Evolutionary conservation across 192 early-diverging fungal genomes (phyloP).

Genomic region (Coemansia sp.): DNA sequence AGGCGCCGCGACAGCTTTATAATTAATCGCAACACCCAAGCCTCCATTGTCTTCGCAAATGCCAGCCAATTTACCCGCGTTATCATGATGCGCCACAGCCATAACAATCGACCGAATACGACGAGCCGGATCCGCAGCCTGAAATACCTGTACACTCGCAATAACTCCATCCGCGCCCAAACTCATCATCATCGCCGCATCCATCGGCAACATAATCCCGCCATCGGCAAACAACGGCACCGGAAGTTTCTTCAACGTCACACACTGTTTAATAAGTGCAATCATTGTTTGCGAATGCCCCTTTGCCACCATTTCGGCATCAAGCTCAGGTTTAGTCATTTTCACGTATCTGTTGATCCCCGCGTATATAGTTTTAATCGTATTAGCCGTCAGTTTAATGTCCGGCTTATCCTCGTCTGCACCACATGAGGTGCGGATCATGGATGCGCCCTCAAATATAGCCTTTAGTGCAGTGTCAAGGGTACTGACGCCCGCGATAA

Average conservation of each 20-base stretch:
- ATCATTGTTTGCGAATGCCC: no score
- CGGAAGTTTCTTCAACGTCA: constrained; percentile 61
- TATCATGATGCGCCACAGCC: constrained; percentile 60
- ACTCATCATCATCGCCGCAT: constrained; percentile 96
- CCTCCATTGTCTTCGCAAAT: background rate
- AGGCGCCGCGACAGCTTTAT: no score
- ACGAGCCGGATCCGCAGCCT: constrained; percentile 78
- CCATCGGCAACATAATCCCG: constrained; percentile 91
- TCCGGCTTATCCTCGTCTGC: background rate
- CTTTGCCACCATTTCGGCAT: no score
- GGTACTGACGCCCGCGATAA: background rate
- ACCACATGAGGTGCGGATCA: background rate
- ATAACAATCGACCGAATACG: constrained; percentile 87
- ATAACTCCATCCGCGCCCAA: constrained; percentile 95
- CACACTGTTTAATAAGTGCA: background rate
- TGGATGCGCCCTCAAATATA: background rate
- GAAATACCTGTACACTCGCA: constrained; percentile 91
- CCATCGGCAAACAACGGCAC: constrained; percentile 97
- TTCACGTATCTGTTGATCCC: background rate
- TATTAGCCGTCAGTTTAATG: background rate
- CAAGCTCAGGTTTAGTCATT: background rate
- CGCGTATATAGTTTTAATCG: background rate
- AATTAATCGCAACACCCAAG: background rate
- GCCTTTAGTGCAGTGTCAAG: background rate
- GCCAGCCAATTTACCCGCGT: background rate